Conservation (phyloP, 306 rosid genomes). For the Acacia acuminata region DNA sequence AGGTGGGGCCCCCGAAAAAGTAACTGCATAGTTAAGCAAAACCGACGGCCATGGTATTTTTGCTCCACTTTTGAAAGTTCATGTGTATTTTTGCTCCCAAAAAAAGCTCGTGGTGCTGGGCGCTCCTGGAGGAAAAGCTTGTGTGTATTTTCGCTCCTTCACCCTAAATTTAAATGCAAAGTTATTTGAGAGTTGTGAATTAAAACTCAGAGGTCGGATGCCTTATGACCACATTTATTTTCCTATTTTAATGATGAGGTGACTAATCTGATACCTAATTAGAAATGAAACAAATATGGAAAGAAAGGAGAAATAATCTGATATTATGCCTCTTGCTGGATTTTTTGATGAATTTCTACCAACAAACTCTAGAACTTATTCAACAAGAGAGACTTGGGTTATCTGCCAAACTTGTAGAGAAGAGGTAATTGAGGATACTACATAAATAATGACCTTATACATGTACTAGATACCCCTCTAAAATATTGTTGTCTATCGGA, state of each 20-base stretch:
- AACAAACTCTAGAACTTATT: constrained; percentile 72
- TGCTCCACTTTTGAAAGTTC: too few species aligned
- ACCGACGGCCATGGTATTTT: too few species aligned
- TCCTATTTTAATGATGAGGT: neutral
- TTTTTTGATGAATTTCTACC: constrained; percentile 32
- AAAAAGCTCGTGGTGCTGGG: too few species aligned
- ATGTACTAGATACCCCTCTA: constrained; percentile 28
- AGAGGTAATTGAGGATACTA: constrained; percentile 57
- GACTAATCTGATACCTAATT: neutral
- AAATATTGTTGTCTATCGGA: constrained; percentile 44
- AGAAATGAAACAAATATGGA: neutral
- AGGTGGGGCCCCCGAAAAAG: too few species aligned
- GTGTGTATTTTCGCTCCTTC: too few species aligned
- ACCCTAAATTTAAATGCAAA: neutral
- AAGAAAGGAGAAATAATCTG: neutral
- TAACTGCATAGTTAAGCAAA: too few species aligned
- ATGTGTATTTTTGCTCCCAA: too few species aligned
- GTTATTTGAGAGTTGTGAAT: constrained; percentile 19
- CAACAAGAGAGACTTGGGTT: constrained; percentile 68
- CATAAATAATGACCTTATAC: constrained; percentile 5
- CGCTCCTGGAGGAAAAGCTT: too few species aligned
- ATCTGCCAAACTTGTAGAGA: constrained; percentile 60
- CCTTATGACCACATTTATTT: constrained; percentile 12
- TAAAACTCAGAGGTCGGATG: constrained; percentile 1
- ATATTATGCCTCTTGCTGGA: constrained; percentile 34